A percentile compares a stretch with the other conserved stretches of the same genome.
phyloP scores from a whole-genome alignment of 257 asterid species.

The Perilla frutescens region DNA sequence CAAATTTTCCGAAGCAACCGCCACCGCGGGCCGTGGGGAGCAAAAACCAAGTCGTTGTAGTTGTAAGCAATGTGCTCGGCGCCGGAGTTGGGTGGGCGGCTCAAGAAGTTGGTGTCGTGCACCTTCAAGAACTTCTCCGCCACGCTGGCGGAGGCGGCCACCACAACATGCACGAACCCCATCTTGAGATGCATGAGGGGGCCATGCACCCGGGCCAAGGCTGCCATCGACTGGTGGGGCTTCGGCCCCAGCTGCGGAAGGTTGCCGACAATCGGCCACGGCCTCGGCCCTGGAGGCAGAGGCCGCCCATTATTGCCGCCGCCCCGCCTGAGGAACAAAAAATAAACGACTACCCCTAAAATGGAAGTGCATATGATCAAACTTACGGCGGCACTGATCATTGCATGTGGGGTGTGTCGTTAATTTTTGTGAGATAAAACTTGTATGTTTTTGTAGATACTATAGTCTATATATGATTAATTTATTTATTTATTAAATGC shows the following conservation, averaged over 20 bases:
- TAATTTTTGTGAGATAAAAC: no score
- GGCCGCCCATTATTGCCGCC: background rate
- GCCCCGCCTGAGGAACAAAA: no score
- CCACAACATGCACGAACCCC: constrained; percentile 82
- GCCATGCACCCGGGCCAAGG: constrained; percentile 68
- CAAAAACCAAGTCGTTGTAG: constrained; percentile 85
- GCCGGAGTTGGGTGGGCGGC: constrained; percentile 89
- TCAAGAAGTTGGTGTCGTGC: constrained; percentile 76
- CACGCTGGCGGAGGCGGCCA: constrained; percentile 70
- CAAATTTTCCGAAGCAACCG: constrained; percentile 74
- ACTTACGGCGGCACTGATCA: constrained; percentile 24
- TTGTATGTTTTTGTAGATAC: no score
- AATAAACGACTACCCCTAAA: no score
- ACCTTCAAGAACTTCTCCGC: constrained; percentile 80
- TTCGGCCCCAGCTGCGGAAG: constrained; percentile 70
- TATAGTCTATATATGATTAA: no score
- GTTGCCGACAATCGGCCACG: constrained; percentile 93
- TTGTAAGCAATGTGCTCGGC: constrained; percentile 84
- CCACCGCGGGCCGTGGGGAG: constrained; percentile 98
- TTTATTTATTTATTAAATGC: no score
- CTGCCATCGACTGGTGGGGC: constrained; percentile 86
- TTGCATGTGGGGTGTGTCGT: no score
- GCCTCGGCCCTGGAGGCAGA: constrained; percentile 90
- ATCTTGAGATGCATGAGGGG: constrained; percentile 81
- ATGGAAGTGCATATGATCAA: no score